These are phyloP conservation scores for Alternaria alternata DNA, from an alignment of 2,329 filamentous ascomycete genomes.

Conservation along the genomic window DNA sequence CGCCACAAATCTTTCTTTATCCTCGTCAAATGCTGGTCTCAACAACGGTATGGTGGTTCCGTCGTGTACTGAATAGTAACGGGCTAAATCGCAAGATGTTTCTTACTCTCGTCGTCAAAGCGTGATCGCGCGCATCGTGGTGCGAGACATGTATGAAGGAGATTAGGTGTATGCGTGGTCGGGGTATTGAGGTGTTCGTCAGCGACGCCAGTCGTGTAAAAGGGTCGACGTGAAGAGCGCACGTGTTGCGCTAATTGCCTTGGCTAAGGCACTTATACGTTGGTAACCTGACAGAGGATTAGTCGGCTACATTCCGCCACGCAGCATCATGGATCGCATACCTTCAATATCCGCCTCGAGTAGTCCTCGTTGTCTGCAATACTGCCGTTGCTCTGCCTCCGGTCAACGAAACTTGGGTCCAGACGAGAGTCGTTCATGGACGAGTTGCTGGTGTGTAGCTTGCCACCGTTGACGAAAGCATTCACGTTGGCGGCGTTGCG, in stretches of 20 bases:
- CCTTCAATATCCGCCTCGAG: slow-evolving; percentile 93
- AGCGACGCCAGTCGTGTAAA: slow-evolving; percentile 12
- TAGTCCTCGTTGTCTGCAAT: slow-evolving; percentile 98
- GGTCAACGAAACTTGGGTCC: slow-evolving; percentile 81
- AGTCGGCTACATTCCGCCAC: slow-evolving; percentile 3
- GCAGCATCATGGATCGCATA: slow-evolving; percentile 52
- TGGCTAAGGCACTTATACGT: slow-evolving; percentile 36
- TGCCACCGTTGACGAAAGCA: slow-evolving; percentile 70
- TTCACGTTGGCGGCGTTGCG: slow-evolving; percentile 81
- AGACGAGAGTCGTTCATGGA: slow-evolving; percentile 84
- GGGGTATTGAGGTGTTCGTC: slow-evolving; percentile 20
- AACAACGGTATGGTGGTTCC: slow-evolving; percentile 17
- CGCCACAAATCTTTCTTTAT: slow-evolving; percentile 12
- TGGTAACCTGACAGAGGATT: slow-evolving; percentile 44
- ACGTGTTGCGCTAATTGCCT: slow-evolving; percentile 9
- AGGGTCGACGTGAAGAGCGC: slow-evolving; percentile 15
- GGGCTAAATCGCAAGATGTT: slow-evolving; percentile 35
- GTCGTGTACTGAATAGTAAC: slow-evolving; percentile 25
- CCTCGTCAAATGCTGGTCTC: slow-evolving; percentile 14
- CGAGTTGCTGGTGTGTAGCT: slow-evolving; percentile 68
- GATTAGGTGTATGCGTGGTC: slow-evolving; percentile 27
- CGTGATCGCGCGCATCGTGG: slow-evolving; percentile 39
- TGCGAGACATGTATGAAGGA: slow-evolving; percentile 28
- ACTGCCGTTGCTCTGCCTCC: slow-evolving; percentile 90
- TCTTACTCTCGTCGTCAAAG: slow-evolving; percentile 45